phyloP scores from a whole-genome alignment of 2,329 filamentous ascomycete species.

The Botryotinia globosa region DNA sequence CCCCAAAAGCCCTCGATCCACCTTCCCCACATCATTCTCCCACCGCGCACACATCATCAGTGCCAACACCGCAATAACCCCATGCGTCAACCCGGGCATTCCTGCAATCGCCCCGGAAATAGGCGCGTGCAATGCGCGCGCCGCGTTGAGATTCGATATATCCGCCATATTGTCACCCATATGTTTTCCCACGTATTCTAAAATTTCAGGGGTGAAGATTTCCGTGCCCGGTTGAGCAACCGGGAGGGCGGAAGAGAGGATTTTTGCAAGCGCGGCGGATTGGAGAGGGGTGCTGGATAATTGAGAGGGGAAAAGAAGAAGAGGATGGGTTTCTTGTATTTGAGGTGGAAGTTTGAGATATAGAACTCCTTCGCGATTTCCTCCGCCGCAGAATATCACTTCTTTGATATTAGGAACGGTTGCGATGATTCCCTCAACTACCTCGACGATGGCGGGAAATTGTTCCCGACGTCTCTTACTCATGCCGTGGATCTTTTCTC shows the following conservation, averaged over 20 bases:
- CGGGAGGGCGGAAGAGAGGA: constrained; percentile 26
- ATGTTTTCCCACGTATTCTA: constrained; percentile 46
- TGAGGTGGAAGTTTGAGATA: constrained; percentile 64
- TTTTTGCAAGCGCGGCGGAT: constrained; percentile 36
- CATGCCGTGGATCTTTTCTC: constrained; percentile 68
- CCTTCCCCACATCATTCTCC: constrained; percentile 57
- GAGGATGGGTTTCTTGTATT: constrained; percentile 62
- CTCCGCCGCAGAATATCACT: constrained; percentile 83
- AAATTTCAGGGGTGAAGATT: constrained; percentile 46
- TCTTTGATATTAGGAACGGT: constrained; percentile 68
- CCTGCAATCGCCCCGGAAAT: constrained; percentile 62
- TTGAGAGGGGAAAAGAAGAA: constrained; percentile 45
- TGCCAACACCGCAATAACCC: constrained; percentile 67
- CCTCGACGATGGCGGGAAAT: constrained; percentile 77
- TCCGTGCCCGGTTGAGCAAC: constrained; percentile 29
- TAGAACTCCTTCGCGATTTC: constrained; percentile 79
- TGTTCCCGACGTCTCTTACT: constrained; percentile 76
- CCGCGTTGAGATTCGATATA: constrained; percentile 54
- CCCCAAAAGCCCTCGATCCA: constrained; percentile 41
- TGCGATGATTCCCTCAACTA: constrained; percentile 71
- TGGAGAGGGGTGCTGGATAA: constrained; percentile 34
- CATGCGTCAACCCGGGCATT: constrained; percentile 71
- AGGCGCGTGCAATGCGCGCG: constrained; percentile 69
- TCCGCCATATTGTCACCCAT: constrained; percentile 54
- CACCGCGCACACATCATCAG: constrained; percentile 72